These are phyloP conservation scores for Penicillium ucsense DNA, from an alignment of 495 filamentous ascomycete species.

Conservation along the genomic window DNA sequence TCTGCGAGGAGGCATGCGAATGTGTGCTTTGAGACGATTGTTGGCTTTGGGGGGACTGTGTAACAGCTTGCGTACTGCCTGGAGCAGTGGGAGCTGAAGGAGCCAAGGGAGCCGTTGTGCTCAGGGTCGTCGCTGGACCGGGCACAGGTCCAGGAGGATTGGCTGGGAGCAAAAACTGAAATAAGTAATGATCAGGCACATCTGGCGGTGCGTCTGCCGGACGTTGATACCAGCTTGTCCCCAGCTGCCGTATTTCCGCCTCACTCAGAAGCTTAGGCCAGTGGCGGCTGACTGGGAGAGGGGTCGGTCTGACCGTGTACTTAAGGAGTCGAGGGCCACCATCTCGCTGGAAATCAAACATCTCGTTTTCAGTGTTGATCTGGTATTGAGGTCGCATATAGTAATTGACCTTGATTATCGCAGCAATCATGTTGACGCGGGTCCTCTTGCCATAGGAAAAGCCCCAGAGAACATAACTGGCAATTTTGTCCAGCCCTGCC, in stretches of 20 bases:
- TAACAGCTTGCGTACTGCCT: too few species aligned
- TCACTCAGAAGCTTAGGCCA: slow-evolving; percentile 6
- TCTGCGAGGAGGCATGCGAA: too few species aligned
- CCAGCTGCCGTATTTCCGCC: not conserved
- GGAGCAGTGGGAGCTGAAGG: too few species aligned
- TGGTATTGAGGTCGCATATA: slow-evolving; percentile 13
- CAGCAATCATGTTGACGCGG: not conserved
- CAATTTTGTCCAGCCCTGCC: not conserved
- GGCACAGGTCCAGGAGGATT: not conserved
- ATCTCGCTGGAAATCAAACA: slow-evolving; percentile 19
- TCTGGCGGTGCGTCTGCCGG: slow-evolving; percentile 6
- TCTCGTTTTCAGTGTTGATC: slow-evolving; percentile 5
- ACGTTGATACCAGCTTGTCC: slow-evolving; percentile 1
- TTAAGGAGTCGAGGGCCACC: slow-evolving; percentile 27
- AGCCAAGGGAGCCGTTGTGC: too few species aligned
- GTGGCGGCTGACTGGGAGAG: slow-evolving; percentile 19
- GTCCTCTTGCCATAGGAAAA: slow-evolving; percentile 8
- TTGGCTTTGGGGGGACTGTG: not conserved
- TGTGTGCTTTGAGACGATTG: too few species aligned
- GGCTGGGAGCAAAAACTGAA: slow-evolving; percentile 10
- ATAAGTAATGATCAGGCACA: slow-evolving; percentile 10
- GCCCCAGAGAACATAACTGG: slow-evolving; percentile 22
- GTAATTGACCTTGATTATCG: slow-evolving; percentile 22
- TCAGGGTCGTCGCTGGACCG: not conserved
- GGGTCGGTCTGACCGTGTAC: slow-evolving; percentile 5